Evolutionary conservation across 2,329 filamentous ascomycete genomes (phyloP).

Genomic region (Scedosporium aurantiacum): DNA sequence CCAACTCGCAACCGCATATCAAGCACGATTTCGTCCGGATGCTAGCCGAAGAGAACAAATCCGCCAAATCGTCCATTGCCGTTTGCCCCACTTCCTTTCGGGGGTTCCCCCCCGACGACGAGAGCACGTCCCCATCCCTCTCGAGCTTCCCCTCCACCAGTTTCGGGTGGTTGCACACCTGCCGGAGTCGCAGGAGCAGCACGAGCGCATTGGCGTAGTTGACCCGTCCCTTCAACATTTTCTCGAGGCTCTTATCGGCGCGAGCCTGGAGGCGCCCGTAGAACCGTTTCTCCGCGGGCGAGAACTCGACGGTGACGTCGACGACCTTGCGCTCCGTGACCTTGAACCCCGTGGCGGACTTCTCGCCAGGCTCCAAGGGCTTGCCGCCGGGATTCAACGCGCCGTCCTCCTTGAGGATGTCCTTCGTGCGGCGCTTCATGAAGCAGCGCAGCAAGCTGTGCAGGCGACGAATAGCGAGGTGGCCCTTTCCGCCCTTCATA

Average conservation of each 20-base stretch:
- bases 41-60: conserved; percentile 75
- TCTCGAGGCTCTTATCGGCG: conserved; percentile 74
- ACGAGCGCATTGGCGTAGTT: conserved; percentile 94
- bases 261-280: conserved; percentile 75
- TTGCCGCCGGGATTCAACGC: conserved; percentile 70
- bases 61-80: conserved; percentile 57
- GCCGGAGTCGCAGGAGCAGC: conserved; percentile 76
- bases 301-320: conserved; percentile 66
- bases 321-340: conserved; percentile 87
- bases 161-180: conserved; percentile 90
- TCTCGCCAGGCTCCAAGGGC: conserved; percentile 28
- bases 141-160: conserved; percentile 76
- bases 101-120: conserved; percentile 26
- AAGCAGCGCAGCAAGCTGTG: conserved; percentile 81
- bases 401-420: conserved; percentile 82
- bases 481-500: conserved; percentile 80
- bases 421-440: conserved; percentile 98
- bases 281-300: conserved; percentile 69
- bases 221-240: conserved; percentile 74
- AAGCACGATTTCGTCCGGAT: conserved; percentile 71
- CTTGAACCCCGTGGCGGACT: conserved; percentile 62
- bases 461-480: conserved; percentile 76
- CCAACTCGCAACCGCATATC: conserved; percentile 65
- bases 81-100: conserved; percentile 36
- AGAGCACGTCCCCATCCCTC: conserved; percentile 76